Base-by-base conservation (phyloP, 2,329 filamentous ascomycete species). In the Celoporthe dispersa region DNA sequence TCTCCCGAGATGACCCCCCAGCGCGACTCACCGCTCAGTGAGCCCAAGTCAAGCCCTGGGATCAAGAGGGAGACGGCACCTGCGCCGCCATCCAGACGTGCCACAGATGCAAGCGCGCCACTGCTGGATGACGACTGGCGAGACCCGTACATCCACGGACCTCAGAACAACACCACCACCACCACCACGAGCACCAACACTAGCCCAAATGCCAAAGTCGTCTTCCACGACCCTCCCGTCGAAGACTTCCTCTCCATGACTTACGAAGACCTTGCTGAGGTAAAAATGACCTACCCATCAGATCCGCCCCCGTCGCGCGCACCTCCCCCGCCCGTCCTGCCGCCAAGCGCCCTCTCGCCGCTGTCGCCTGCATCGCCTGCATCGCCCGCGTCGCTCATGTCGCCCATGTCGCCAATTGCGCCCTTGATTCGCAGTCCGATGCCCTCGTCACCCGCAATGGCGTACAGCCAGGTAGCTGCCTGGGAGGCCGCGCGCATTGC, bases 261-360 rank as follows among this genome's bases (percentile, higher is more conserved):
- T 69, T 87, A 89, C 70, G 86, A 89, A 39, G 87, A 89, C 68
- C 87, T 89, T 71, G 85, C 86, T 11, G 87, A 89, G 73, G 78
- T 72, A 9, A 70, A 60, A 9, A 59, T 70, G 62, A 75, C 74
- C 74, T 59, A 37, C 3, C 68, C 67, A 25, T 68, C 70, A 12
- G 67, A 67, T 35, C 68, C n/a, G 75, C 75, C 51, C 71, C 71
- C 57, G 48, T 59, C 44, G n/a, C 41, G 70, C 39, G 48, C 67
- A 62, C 69, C 69, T 6, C 67, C 69, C 1, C 68, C 70, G 22
- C 67, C 73, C 1, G 48, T 66, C 48, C 57, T 70, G 2, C 68
- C 70, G 0, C 66, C 68, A 28, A 68, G 22, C 22, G 28, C 64
- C 2, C 65, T 77, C 39, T 55, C 57, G 39, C 62, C 62, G 5